Evolutionary conservation across 768 basidiomycete genomes (phyloP).

Genomic region (Suillus occidentalis): DNA sequence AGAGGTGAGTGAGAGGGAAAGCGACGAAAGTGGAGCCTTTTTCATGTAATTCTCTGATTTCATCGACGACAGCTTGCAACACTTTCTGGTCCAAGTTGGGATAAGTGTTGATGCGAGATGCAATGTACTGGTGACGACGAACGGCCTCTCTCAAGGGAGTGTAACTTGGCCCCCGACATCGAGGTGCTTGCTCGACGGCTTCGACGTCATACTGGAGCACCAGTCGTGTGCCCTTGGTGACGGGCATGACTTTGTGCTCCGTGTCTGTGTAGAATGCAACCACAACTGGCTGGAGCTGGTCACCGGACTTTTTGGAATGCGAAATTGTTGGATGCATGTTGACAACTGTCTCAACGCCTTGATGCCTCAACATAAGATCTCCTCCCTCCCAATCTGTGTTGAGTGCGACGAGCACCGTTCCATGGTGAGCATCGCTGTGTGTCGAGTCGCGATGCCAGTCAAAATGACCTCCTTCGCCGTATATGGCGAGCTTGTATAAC

Average conservation of each 20-base stretch:
- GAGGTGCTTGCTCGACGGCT: neutral
- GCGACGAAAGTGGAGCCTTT: neutral
- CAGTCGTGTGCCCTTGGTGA: neutral
- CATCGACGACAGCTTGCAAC: neutral
- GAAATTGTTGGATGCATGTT: neutral
- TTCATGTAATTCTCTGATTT: neutral
- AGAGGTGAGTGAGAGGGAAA: neutral
- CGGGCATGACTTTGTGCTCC: slow-evolving; percentile 2
- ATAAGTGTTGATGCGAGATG: neutral
- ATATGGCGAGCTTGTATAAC: neutral
- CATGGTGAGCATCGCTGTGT: neutral
- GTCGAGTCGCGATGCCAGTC: slow-evolving; percentile 1
- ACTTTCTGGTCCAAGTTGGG: neutral
- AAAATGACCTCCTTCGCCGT: neutral
- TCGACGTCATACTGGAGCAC: neutral
- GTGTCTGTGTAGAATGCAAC: neutral
- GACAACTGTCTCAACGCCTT: neutral
- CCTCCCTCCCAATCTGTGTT: neutral
- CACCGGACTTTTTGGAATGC: neutral
- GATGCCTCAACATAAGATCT: neutral
- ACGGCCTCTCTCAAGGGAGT: neutral
- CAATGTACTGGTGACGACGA: neutral
- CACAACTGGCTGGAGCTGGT: neutral
- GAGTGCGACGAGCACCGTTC: neutral
- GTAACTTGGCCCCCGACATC: neutral